These are phyloP conservation scores for Lachnellula cervina DNA, from an alignment of 2,329 filamentous ascomycete genomes.

Conservation along the genomic window DNA sequence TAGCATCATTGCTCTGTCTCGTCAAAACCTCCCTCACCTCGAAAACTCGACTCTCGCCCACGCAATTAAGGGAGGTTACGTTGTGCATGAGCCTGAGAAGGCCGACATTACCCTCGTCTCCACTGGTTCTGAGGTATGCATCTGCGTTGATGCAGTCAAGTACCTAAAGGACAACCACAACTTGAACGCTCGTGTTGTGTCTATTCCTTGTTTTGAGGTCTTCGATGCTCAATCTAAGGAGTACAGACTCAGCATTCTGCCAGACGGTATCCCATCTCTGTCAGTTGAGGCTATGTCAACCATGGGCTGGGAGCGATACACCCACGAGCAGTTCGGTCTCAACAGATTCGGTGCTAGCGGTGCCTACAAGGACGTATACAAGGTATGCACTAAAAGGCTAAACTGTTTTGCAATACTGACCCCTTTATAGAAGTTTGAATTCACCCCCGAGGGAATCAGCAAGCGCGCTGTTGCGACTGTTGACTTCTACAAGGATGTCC, in stretches of 20 bases:
- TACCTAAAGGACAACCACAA: slow-evolving; percentile 83
- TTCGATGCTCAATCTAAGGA: slow-evolving; percentile 93
- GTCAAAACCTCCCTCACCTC: slow-evolving; percentile 97
- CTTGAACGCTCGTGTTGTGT: slow-evolving; percentile 86
- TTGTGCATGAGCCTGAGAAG: slow-evolving; percentile 75
- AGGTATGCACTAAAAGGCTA: slow-evolving; percentile 48
- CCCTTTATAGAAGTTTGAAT: slow-evolving; percentile 83
- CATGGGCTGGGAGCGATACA: slow-evolving; percentile 98
- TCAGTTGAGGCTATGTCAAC: slow-evolving; percentile 97
- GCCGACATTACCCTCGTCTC: slow-evolving; percentile 87
- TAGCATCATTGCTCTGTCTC: slow-evolving; percentile 88
- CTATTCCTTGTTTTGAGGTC: slow-evolving; percentile 93
- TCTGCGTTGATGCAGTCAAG: slow-evolving; percentile 90
- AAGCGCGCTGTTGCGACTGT: slow-evolving; percentile 91
- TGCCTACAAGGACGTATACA: slow-evolving; percentile 97
- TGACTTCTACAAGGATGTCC: slow-evolving; percentile 93
- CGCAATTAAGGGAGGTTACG: slow-evolving; percentile 93
- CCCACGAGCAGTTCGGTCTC: slow-evolving; percentile 98
- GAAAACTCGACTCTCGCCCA: slow-evolving; percentile 88
- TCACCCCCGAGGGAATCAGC: slow-evolving; percentile 92
- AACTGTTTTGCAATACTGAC: slow-evolving; percentile 33
- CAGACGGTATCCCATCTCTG: slow-evolving; percentile 87
- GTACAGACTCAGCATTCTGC: slow-evolving; percentile 88
- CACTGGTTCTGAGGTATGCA: slow-evolving; percentile 92
- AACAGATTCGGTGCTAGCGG: slow-evolving; percentile 98